Evolutionary conservation across 2,329 filamentous ascomycete genomes (phyloP).

Genomic region (Aspergillus chevalieri): DNA sequence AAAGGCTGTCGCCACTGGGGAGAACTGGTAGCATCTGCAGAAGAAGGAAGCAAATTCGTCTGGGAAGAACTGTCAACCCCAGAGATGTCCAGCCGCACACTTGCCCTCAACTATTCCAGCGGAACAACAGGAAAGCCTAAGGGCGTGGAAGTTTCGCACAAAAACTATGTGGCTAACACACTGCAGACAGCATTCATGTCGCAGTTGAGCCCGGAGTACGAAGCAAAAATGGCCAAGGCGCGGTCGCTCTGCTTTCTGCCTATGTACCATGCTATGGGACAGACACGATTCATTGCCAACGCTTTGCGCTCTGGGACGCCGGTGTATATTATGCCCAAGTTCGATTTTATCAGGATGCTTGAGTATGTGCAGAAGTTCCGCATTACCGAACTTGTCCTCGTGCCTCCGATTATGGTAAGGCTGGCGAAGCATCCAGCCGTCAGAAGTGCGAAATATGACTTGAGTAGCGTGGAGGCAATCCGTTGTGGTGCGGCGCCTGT

Average conservation of each 20-base stretch:
- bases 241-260: conserved; percentile 64
- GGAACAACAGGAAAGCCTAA: conserved; percentile 77
- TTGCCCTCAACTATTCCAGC: conserved; percentile 69
- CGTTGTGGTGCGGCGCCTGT: conserved; percentile 66
- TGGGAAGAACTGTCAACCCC: conserved; percentile 51
- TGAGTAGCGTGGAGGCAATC: conserved; percentile 58
- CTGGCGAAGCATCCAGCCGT: conserved; percentile 66
- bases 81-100: conserved; percentile 27
- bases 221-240: conserved; percentile 36
- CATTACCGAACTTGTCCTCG: conserved; percentile 61
- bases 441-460: conserved; percentile 53
- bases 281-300: conserved; percentile 63
- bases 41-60: conserved; percentile 51
- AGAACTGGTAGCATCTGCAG: conserved; percentile 48
- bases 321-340: conserved; percentile 72
- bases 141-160: conserved; percentile 75
- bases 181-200: conserved; percentile 51
- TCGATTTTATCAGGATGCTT: conserved; percentile 69
- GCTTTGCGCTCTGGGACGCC: conserved; percentile 49
- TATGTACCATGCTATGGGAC: conserved; percentile 68
- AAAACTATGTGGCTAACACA: conserved; percentile 68
- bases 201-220: conserved; percentile 45
- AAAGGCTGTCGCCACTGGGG: conserved; percentile 57
- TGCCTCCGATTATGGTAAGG: conserved; percentile 69
- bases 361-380: conserved; percentile 60